Evolutionary conservation across 1,284 basidiomycete species (phyloP), one percentile per base, ranked within the genome.

Genomic region (Ceratobasidium sp.): DNA sequence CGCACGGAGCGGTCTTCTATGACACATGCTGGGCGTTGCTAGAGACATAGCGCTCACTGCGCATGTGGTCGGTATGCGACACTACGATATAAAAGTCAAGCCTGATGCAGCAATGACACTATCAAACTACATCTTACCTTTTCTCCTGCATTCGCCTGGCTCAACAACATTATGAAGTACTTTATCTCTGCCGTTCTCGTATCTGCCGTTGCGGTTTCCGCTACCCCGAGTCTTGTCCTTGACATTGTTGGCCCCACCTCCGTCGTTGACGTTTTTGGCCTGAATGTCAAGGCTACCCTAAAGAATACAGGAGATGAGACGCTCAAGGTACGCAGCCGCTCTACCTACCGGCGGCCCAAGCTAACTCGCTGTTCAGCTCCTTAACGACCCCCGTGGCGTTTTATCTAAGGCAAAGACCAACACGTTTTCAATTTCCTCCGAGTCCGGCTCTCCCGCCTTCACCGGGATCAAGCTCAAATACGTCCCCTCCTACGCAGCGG

Each of bases 321-420:
- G 6, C 44, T 75, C 40, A 75, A 63, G 68, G 68, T 56, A 71
- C 13, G 63, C 20, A 40, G 10, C 20, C 28, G 53, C n/a, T 39
- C 7, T 10, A 6, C 28, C 3, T 53, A 53, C 13, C 4, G 12
- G 23, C 3, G 44, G 4, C 10, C 39, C 40, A n/a, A 55, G 13
- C 9, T 4, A 15, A 26, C 68, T 18, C 49, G n/a, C n/a, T n/a
- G 12, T 20, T 20, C 23, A 71, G 72, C 58, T 75, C 12, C 18
- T 75, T 2, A 75, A 75, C 33, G 72, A 75, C 46, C 72, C 72
- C 12, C 40, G 49, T 33, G 49, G 58, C 2, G 40, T 75, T n/a
- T 42, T 75, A 51, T 84, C 85, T 73, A 84, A 84, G 66, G 79
- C 87, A 72, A 85, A 87, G 53, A 86, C 88, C 40, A 81, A 89